phyloP scores from a whole-genome alignment of 176 grass and related monocot genomes.

The Aegilops longissima region DNA sequence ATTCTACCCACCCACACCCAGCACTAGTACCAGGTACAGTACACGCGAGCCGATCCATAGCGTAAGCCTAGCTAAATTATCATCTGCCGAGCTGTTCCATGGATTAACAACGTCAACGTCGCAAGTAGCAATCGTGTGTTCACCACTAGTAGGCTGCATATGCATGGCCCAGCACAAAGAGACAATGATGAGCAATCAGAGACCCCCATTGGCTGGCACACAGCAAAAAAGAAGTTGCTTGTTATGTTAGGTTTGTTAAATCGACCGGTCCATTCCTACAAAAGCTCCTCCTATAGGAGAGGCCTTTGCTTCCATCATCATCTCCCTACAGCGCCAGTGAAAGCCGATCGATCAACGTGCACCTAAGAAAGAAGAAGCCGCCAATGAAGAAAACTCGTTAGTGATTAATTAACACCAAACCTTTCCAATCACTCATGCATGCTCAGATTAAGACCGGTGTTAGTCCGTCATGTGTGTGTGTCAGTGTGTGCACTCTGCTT shows the following conservation, averaged over 20 bases:
- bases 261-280: constrained; percentile 14
- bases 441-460: background rate
- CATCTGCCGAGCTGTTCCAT: background rate
- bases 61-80: background rate
- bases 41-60: background rate
- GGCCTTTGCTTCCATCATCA: constrained; percentile 36
- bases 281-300: constrained; percentile 18
- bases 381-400: background rate
- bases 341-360: constrained; percentile 16
- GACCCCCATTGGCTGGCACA: constrained; percentile 28
- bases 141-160: background rate
- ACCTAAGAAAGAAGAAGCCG: background rate
- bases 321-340: constrained; percentile 22
- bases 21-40: too few relatives aligned
- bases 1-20: too few relatives aligned
- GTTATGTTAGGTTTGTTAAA: constrained; percentile 33
- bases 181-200: constrained; percentile 6
- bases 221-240: background rate
- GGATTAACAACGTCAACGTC: background rate
- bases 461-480: background rate
- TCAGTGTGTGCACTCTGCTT: constrained; percentile 30
- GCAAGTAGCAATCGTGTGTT: background rate
- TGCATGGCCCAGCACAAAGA: constrained; percentile 28
- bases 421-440: constrained; percentile 11
- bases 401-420: background rate